Base-by-base conservation (phyloP, 345 rosid species). In the Carallia pectinifolia region DNA sequence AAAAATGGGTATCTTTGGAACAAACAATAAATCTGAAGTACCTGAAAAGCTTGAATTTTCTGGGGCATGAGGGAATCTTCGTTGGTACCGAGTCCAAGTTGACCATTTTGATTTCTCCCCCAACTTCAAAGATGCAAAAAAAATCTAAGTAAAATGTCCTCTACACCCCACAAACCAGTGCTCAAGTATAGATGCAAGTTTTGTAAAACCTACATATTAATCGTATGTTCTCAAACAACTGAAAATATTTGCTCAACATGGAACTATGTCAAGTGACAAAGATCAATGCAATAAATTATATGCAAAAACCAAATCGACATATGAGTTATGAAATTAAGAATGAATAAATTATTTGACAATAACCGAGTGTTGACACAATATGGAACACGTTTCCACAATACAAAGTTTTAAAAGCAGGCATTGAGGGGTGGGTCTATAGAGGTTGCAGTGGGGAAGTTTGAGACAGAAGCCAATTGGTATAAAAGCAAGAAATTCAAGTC, bases 81-180 rank as follows among this genome's bases (percentile, higher is more conserved):
- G 8, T 75, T 85, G 77, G 82, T 88, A 61, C 97, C 97, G 62
- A 92, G 94, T 77, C 99, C 97, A 79, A 95, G 99, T 81, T 95
- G 96, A 72, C 99, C 99, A 78, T 95, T 95, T 83, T 95, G 99
- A 84, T 95, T 95, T 64, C 99, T 85, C 68, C 99, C 99, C 99
- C 97, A 95, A 72, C 99, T 95, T 80, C 81, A 83, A 58, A 34
- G 62, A 71, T 60, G 61, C 54, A 69, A 37, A 53, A 27, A 61
- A 50, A 54, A 73, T 62, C 37, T 13, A n/a, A 62, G 48, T 37
- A 36, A 71, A 48, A 5, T 40, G 27, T 58, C 40, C 6, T 40
- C 79, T 65, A 38, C 55, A 31, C 44, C 6, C 37, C 7, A 38
- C 12, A 70, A 23, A 53, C 40, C 27, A n/a, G n/a, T 4, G 4